phyloP scores from a whole-genome alignment of 441 rosid species.

The Metrosideros polymorpha region DNA sequence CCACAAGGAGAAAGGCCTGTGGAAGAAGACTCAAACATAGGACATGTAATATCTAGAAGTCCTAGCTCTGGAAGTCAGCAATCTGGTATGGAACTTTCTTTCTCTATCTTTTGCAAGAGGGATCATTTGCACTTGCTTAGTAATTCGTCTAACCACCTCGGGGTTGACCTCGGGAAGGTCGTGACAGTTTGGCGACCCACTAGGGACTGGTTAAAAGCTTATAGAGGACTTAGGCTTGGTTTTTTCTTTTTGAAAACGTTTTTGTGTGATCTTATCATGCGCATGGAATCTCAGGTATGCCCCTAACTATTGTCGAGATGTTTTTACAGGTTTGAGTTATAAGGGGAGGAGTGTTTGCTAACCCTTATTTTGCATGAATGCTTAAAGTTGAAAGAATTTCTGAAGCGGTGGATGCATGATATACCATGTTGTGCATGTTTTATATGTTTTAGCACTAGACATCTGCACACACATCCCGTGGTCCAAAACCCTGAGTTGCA shows the following conservation, averaged over 20 bases:
- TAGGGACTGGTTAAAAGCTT: neutral
- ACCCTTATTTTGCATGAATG: neutral
- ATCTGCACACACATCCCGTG: neutral
- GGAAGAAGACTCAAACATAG: constrained; percentile 1
- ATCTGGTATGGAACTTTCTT: constrained; percentile 35
- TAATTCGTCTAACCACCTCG: neutral
- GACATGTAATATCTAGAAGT: neutral
- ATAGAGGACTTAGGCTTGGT: neutral
- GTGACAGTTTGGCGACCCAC: neutral
- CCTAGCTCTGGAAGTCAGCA: constrained; percentile 30
- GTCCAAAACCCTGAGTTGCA: neutral
- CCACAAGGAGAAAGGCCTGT: neutral
- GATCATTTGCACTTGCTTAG: neutral
- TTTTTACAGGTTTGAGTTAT: neutral
- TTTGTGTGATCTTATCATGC: neutral
- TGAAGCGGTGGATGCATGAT: neutral
- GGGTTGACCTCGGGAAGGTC: neutral
- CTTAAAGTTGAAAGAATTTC: neutral
- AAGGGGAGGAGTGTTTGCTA: neutral
- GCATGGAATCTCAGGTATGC: neutral
- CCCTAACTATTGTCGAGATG: neutral
- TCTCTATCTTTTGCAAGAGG: neutral
- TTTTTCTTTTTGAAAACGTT: neutral
- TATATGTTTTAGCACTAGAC: neutral
- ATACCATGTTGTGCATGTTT: neutral